Percentiles rank a stretch among this genome's conserved stretches.
Evolutionary conservation across 1,284 basidiomycete genomes (phyloP).

Genomic region (Rhodotorula sp.): DNA sequence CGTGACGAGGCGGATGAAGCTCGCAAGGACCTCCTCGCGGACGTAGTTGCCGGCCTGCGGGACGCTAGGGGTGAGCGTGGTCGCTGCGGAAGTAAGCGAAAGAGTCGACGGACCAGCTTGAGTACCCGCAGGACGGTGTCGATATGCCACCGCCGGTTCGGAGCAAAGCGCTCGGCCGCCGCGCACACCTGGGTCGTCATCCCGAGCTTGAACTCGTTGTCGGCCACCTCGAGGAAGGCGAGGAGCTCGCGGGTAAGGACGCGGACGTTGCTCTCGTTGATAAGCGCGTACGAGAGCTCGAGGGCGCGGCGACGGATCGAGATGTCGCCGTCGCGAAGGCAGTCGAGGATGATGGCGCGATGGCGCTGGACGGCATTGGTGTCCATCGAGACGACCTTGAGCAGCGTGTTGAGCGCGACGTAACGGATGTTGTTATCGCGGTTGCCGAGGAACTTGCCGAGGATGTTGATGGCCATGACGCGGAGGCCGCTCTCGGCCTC

Average conservation of each 20-base stretch:
- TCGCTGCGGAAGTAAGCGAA: neutral
- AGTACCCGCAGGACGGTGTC: constrained; percentile 93
- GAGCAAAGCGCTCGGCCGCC: constrained; percentile 94
- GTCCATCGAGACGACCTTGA: constrained; percentile 97
- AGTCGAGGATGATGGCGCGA: constrained; percentile 96
- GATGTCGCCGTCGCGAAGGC: constrained; percentile 96
- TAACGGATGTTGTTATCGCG: constrained; percentile 99
- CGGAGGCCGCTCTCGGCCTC: constrained; percentile 93
- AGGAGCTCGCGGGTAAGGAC: constrained; percentile 89
- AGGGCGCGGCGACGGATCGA: constrained; percentile 95
- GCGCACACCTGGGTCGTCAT: constrained; percentile 97
- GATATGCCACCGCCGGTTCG: constrained; percentile 99
- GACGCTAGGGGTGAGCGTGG: neutral
- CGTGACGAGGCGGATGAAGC: constrained; percentile 92
- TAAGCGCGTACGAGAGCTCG: constrained; percentile 95
- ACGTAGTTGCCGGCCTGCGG: constrained; percentile 95
- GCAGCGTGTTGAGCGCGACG: constrained; percentile 95
- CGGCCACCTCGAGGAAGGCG: constrained; percentile 95
- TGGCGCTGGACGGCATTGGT: constrained; percentile 98
- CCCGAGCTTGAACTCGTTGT: constrained; percentile 97
- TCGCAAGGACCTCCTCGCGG: constrained; percentile 90
- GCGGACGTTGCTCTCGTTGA: constrained; percentile 93
- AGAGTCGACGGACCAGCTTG: constrained; percentile 68
- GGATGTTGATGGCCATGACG: constrained; percentile 99
- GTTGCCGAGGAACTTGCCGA: constrained; percentile 97